phyloP scores from a whole-genome alignment of 2,329 filamentous ascomycete genomes.

The Arthrobotrys pseudoclavata region DNA sequence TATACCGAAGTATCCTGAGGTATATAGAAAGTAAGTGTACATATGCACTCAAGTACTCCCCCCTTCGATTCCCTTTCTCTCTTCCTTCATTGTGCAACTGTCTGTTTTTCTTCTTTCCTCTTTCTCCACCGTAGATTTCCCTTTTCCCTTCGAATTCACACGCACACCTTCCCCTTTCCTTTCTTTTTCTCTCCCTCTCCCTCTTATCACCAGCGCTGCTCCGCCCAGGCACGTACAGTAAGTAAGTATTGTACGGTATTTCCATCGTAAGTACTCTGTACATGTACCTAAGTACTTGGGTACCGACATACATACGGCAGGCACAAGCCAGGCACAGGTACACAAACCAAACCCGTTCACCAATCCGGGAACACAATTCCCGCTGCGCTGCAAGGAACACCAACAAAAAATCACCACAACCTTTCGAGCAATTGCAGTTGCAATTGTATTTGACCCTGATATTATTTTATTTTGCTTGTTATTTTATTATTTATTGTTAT shows the following conservation, averaged over 20 bases:
- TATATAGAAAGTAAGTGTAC: no score
- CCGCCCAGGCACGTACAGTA: conserved; percentile 3
- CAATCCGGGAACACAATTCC: conserved; percentile 36
- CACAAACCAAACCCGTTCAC: no score
- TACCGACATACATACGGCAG: conserved; percentile 15
- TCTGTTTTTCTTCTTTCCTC: conserved; percentile 1
- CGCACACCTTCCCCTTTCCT: no score
- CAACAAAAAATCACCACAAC: conserved; percentile 18
- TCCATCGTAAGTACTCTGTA: background rate
- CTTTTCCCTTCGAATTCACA: background rate
- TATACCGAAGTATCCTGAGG: no score
- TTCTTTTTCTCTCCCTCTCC: background rate
- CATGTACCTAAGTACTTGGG: background rate
- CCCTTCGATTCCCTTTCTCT: background rate
- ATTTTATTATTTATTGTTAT: background rate
- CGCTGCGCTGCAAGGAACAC: conserved; percentile 45
- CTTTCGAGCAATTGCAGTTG: background rate
- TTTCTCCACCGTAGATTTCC: background rate
- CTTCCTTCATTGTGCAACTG: conserved; percentile 7
- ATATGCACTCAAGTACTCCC: background rate
- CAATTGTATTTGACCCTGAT: background rate
- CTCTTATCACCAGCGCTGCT: no score
- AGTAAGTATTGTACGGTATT: background rate
- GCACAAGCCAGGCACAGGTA: conserved; percentile 35
- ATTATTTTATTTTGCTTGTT: background rate